Conservation (phyloP, 257 asterid species). For the Phtheirospermum japonicum region DNA sequence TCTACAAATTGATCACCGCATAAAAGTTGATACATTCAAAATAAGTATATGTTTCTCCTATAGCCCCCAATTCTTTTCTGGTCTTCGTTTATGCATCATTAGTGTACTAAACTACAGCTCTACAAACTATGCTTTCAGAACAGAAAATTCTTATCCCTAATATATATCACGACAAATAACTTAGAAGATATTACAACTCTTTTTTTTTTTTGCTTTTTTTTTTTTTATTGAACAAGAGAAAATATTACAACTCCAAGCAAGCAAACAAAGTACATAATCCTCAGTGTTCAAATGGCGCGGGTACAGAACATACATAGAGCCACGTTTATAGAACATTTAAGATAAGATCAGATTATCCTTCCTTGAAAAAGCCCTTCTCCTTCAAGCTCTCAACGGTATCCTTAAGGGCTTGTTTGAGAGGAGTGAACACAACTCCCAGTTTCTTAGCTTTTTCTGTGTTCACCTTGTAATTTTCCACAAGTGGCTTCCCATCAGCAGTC, state of each 20-base stretch:
- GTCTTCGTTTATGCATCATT: no score
- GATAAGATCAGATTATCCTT: background rate
- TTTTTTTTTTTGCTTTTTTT: no score
- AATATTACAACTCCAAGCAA: background rate
- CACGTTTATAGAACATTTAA: background rate
- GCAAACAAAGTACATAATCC: background rate
- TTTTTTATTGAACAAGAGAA: no score
- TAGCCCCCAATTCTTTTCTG: no score
- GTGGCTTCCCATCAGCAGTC: constrained; percentile 57
- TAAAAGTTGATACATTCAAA: no score
- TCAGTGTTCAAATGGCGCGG: background rate
- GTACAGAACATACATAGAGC: background rate
- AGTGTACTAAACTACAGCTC: no score
- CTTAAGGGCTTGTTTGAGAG: constrained; percentile 53
- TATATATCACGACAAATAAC: no score
- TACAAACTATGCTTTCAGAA: no score
- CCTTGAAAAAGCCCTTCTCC: constrained; percentile 24
- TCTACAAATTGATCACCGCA: no score
- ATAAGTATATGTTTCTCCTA: no score
- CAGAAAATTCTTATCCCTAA: no score
- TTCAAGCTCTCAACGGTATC: constrained; percentile 45
- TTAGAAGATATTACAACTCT: no score
- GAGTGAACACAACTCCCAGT: constrained; percentile 47
- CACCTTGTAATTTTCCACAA: constrained; percentile 43
- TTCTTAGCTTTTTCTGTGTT: constrained; percentile 49